These are phyloP conservation scores for Claviceps quebecensis DNA, from an alignment of 2,329 filamentous ascomycete genomes.

Conservation along the genomic window DNA sequence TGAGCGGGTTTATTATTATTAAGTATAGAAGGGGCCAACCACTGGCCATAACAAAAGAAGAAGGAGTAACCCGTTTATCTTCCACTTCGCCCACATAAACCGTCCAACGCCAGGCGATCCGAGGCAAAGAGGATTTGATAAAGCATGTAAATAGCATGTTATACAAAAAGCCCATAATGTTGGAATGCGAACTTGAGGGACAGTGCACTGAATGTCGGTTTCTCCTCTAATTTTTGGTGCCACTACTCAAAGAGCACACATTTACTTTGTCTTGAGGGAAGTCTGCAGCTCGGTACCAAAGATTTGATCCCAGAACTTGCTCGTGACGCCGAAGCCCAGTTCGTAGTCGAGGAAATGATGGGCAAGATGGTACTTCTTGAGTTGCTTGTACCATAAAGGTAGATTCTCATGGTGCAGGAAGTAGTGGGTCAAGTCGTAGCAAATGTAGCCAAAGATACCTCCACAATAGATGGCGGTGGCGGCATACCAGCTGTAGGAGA, in stretches of 20 bases:
- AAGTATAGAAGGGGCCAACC: not conserved
- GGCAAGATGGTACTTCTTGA: constrained; percentile 95
- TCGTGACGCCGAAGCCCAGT: constrained; percentile 93
- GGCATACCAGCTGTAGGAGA: constrained; percentile 74
- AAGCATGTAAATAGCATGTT: constrained; percentile 7
- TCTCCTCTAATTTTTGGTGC: not conserved
- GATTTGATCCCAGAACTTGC: constrained; percentile 84
- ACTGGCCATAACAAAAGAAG: not conserved
- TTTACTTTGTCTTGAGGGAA: constrained; percentile 20
- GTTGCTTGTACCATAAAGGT: constrained; percentile 72
- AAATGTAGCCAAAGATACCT: constrained; percentile 88
- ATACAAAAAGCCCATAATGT: not conserved
- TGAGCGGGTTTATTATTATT: not conserved
- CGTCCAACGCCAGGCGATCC: constrained; percentile 5
- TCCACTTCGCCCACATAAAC: not conserved
- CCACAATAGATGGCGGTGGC: constrained; percentile 71
- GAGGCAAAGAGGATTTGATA: constrained; percentile 1
- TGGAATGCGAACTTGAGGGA: not conserved
- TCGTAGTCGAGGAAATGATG: constrained; percentile 98
- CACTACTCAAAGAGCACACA: not conserved
- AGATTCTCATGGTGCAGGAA: constrained; percentile 94
- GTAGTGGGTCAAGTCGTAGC: constrained; percentile 96
- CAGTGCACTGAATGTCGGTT: not conserved
- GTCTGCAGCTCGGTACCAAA: constrained; percentile 71
- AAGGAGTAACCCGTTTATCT: constrained; percentile 1